Evolutionary conservation across 176 grass and related monocot species (phyloP).

Genomic region (Carex scoparia): DNA sequence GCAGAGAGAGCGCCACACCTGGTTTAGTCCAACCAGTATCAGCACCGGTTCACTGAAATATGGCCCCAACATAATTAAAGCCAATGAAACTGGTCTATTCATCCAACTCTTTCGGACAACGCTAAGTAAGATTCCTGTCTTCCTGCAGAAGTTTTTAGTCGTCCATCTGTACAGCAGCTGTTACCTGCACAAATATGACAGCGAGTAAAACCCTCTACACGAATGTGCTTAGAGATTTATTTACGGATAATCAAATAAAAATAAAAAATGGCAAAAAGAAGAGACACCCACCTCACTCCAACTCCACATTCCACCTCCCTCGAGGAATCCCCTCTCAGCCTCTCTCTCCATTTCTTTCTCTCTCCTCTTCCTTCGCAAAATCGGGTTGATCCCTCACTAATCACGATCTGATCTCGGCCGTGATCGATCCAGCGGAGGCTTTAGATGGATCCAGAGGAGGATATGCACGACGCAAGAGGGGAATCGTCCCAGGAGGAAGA

Average conservation of each 20-base stretch:
- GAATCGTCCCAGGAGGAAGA: slow-evolving; percentile 19
- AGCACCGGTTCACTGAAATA: neutral
- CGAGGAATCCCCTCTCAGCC: slow-evolving; percentile 14
- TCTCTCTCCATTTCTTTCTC: slow-evolving; percentile 2
- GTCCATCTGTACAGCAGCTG: neutral
- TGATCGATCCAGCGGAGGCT: slow-evolving; percentile 24
- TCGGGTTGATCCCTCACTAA: slow-evolving; percentile 37
- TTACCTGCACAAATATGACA: neutral
- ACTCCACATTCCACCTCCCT: slow-evolving; percentile 21
- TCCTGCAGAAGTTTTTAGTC: neutral
- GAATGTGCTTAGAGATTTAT: neutral
- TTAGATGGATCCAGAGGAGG: slow-evolving; percentile 86
- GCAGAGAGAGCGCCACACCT: neutral
- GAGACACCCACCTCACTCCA: slow-evolving; percentile 32
- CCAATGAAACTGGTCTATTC: neutral
- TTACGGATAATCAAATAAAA: neutral
- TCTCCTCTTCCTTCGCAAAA: slow-evolving; percentile 13
- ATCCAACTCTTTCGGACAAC: neutral
- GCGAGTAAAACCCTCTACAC: neutral
- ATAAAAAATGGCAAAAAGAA: slow-evolving; percentile 11
- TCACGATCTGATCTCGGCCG: slow-evolving; percentile 54
- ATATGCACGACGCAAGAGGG: slow-evolving; percentile 90
- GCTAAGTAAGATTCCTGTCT: neutral
- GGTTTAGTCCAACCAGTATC: neutral
- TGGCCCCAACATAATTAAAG: neutral